Evolutionary conservation across 768 basidiomycete genomes (phyloP), one percentile per base, ranked within the genome.

Genomic region (Suillus placidus): DNA sequence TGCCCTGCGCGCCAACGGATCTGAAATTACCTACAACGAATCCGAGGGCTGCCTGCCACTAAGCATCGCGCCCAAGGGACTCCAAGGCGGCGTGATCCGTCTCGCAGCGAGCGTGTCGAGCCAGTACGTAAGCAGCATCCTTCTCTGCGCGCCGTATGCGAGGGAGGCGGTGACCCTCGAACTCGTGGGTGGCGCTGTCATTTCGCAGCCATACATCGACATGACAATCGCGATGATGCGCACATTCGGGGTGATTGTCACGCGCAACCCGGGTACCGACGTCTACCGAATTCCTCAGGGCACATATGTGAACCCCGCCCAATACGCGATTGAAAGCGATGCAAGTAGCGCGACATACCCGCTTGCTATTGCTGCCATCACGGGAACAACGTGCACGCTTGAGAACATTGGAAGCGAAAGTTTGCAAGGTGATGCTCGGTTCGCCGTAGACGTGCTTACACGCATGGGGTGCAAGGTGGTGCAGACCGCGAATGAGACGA

Each of bases 151-250:
- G 0, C 97, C 97, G 2, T 99, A 99, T 73, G 95, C 97, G 1
- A 71, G 77, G 35, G 83, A 93, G 73, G 83, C 91, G n/a, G 86
- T 97, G 66, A 89, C 88, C 3, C 88, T 99, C 61, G 92, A 97
- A 78, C 86, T 99, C 67, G 91, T 87, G 0, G 97, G 97, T 13
- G 97, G 95, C 0, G 89, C 93, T 66, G 97, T 99, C 73, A 98
- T 99, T 75, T 97, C 95, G 6, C 97, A 99, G 79, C 95, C 95
- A 0, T 99, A 99, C 81, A 99, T 99, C 77, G 96, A 99, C 80
- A 98, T 99, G 97, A 99, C 97, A 10, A 91, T 97, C 70, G 89
- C 95, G 10, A 97, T 99, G 91, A 99, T 99, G 97, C 83, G 83
- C 67, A 87, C 91, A 9, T 99, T 99, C 74, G 97, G 95, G 4